Percentiles rank a stretch among this genome's conserved stretches.
phyloP scores from a whole-genome alignment of 768 basidiomycete species.

The Albatrellus ellisii region DNA sequence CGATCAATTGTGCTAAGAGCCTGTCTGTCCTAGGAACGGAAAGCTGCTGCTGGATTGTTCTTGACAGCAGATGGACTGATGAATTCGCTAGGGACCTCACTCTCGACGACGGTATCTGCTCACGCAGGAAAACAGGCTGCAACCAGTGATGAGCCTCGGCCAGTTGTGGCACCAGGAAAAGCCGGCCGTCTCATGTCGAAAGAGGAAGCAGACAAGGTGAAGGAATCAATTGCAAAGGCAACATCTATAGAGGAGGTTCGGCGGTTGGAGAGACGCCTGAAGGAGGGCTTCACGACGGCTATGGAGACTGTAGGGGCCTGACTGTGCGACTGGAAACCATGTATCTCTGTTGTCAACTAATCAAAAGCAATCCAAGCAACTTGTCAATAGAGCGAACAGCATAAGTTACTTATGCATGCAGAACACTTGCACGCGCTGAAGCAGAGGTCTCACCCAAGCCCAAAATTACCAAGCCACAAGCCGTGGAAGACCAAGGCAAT shows the following conservation, averaged over 20 bases:
- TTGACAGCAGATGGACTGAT: slow-evolving; percentile 66
- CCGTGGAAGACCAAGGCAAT: slow-evolving; percentile 55
- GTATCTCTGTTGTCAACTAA: too few species aligned
- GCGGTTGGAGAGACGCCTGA: slow-evolving; percentile 66
- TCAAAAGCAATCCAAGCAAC: too few species aligned
- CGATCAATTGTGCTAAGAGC: slow-evolving; percentile 1
- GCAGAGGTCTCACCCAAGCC: too few species aligned
- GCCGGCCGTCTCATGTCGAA: slow-evolving; percentile 85
- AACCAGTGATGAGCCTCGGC: slow-evolving; percentile 71
- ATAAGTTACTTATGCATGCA: too few species aligned
- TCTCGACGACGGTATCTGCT: slow-evolving; percentile 62
- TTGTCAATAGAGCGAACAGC: too few species aligned
- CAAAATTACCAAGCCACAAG: slow-evolving; percentile 50
- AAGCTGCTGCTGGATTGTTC: slow-evolving; percentile 62
- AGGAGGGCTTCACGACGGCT: slow-evolving; percentile 74
- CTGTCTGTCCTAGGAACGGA: slow-evolving; percentile 50
- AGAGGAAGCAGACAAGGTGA: slow-evolving; percentile 81
- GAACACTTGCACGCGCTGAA: too few species aligned
- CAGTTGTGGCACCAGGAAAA: slow-evolving; percentile 39
- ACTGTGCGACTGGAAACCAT: slow-evolving; percentile 17
- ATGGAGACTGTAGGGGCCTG: slow-evolving; percentile 70
- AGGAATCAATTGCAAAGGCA: slow-evolving; percentile 80
- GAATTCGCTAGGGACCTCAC: slow-evolving; percentile 67
- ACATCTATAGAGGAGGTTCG: slow-evolving; percentile 84
- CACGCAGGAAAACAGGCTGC: slow-evolving; percentile 46